phyloP scores from a whole-genome alignment of 106 monocot genomes.

The Phalaenopsis aphrodite region DNA sequence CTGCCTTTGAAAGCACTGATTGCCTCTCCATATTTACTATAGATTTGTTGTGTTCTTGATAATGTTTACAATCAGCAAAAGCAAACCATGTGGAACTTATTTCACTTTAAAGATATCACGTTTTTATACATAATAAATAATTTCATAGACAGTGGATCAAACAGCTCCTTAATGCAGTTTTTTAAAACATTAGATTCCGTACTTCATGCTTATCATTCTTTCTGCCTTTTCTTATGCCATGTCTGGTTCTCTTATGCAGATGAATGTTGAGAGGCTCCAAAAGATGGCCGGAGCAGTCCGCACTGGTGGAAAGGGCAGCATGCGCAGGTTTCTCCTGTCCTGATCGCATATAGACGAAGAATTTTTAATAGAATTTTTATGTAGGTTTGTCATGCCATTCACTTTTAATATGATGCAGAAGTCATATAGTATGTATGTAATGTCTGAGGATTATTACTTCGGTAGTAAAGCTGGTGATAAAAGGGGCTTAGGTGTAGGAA shows the following conservation, averaged over 20 bases:
- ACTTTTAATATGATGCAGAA: not conserved
- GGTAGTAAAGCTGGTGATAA: not conserved
- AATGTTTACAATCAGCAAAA: not conserved
- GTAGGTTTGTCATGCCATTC: not conserved
- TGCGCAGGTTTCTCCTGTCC: constrained; percentile 18
- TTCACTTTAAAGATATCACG: not conserved
- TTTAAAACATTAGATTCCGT: not conserved
- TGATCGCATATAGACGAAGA: not conserved
- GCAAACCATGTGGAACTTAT: not conserved
- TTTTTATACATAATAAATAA: not conserved
- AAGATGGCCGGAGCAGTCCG: constrained; percentile 30
- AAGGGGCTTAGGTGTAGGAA: not conserved
- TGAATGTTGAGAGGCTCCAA: constrained; percentile 23
- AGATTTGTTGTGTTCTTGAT: not conserved
- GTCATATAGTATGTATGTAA: not conserved
- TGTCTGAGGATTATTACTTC: not conserved
- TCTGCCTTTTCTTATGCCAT: not conserved
- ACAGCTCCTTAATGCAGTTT: not conserved
- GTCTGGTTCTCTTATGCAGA: constrained; percentile 6
- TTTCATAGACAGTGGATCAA: not conserved
- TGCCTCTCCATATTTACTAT: not conserved
- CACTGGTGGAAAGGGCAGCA: constrained; percentile 31
- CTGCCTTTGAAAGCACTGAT: not conserved
- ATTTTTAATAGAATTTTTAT: not conserved
- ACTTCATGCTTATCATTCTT: not conserved